Conservation (phyloP, 306 rosid species). For the Cucumis hystrix region DNA sequence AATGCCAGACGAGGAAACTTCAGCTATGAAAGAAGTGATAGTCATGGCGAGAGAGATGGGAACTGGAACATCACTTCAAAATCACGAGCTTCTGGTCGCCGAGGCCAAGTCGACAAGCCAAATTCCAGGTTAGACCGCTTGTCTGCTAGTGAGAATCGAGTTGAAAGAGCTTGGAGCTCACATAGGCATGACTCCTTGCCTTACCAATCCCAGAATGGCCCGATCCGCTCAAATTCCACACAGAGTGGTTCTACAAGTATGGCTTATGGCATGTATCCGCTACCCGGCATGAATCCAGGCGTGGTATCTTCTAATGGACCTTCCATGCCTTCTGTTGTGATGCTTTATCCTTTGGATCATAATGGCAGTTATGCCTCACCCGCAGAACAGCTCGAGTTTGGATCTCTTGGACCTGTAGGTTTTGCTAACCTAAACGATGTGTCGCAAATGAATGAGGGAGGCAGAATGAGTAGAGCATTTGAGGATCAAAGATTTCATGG, state of each 20-base stretch:
- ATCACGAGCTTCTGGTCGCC: constrained; percentile 59
- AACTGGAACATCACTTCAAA: constrained; percentile 68
- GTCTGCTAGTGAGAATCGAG: constrained; percentile 50
- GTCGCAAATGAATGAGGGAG: constrained; percentile 49
- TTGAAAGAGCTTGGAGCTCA: constrained; percentile 68
- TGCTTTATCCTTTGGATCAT: constrained; percentile 76
- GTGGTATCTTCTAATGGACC: constrained; percentile 73
- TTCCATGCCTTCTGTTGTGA: constrained; percentile 60
- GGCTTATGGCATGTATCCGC: constrained; percentile 62
- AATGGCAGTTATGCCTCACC: constrained; percentile 38
- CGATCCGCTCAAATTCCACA: constrained; percentile 45
- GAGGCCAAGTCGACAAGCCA: constrained; percentile 53
- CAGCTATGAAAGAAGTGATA: constrained; percentile 62
- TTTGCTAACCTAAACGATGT: constrained; percentile 44
- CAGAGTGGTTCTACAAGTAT: constrained; percentile 48
- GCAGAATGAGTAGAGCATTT: constrained; percentile 36
- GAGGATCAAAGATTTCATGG: constrained; percentile 75
- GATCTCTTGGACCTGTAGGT: constrained; percentile 79
- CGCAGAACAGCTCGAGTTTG: constrained; percentile 81
- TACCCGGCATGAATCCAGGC: constrained; percentile 56
- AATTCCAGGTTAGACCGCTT: constrained; percentile 53
- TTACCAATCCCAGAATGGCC: constrained; percentile 64
- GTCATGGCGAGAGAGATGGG: constrained; percentile 80
- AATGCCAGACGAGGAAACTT: constrained; percentile 64
- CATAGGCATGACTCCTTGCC: constrained; percentile 52